Evolutionary conservation across 202 grass and related monocot genomes (phyloP), one percentile per base, ranked within the genome.

Genomic region (Saccharum hybrid): DNA sequence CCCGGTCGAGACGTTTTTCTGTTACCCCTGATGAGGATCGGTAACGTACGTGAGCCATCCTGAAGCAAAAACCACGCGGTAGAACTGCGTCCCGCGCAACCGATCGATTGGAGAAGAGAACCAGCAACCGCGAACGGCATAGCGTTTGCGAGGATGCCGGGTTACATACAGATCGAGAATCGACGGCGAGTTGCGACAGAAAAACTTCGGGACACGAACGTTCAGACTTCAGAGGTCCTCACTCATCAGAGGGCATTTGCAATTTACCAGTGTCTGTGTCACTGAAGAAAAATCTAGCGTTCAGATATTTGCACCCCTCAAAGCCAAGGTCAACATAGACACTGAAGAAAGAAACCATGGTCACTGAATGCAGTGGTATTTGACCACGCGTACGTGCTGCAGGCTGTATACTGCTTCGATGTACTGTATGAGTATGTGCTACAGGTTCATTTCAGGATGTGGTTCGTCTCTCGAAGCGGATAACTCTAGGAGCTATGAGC

Each of bases 381-480:
- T 46, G 43, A 46, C 43, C 43, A 49, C 13, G 4, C 13, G 11
- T 46, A 12, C 11, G 10, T 12, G 10, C 3, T 46, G 10, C 2
- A 46, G 11, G 13, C 13, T 14, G 13, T 5, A 49, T 46, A 46
- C 43, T 46, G 42, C 45, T 49, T 49, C 14, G 4, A 70, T 42
- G 2, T 70, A 43, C 66, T 69, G 37, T 23, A 74, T 4, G 5
- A 19, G 69, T 8, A 33, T 49, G 22, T 31, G 21, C n/a, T 45
- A 30, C 68, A 16, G 4, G 36, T 52, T 37, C n/a, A 66, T 31
- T 33, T 1, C 15, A 42, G 16, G 67, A 79, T 83, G 71, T 48
- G 75, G 66, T 56, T 26, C 28, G 59, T 28, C 6, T 57, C 54
- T 79, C 67, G 74, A 88, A 38, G 59, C 37, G 63, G 59, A 79